A percentile compares a stretch with the other conserved stretches of the same genome.
These are phyloP conservation scores for Periconia sp. DNA, from an alignment of 2,329 filamentous ascomycete species.

Conservation along the genomic window DNA sequence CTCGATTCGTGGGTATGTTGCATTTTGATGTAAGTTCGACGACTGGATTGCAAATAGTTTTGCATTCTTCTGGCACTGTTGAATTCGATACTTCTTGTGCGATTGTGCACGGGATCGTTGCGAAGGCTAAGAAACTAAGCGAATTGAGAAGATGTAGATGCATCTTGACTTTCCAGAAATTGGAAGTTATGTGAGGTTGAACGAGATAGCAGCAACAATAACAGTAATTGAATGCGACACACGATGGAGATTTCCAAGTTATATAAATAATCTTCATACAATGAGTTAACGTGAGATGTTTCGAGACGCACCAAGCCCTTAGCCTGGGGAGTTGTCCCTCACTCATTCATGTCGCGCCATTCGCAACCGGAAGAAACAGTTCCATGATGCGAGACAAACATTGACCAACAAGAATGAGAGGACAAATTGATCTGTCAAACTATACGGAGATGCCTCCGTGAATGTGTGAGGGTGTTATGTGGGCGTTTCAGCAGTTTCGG, in stretches of 20 bases:
- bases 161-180: conserved; percentile 14
- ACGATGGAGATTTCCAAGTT: no score
- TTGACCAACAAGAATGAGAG: background rate
- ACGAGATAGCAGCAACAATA: no score
- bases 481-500: conserved; percentile 7
- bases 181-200: no score
- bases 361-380: no score
- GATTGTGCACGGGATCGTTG: conserved; percentile 12
- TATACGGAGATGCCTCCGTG: background rate
- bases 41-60: conserved; percentile 47
- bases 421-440: conserved; percentile 5
- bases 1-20: conserved; percentile 4
- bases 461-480: conserved; percentile 16
- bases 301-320: background rate
- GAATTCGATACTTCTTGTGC: conserved; percentile 1
- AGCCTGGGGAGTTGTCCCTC: no score
- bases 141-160: conserved; percentile 11
- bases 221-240: no score
- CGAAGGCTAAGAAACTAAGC: conserved; percentile 12
- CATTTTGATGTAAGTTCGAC: conserved; percentile 42
- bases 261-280: no score
- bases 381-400: no score
- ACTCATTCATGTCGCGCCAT: no score
- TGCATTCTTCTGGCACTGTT: conserved; percentile 37
- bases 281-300: background rate